Evolutionary conservation across 2,329 filamentous ascomycete species (phyloP).

Genomic region (Emergomyces orientalis): DNA sequence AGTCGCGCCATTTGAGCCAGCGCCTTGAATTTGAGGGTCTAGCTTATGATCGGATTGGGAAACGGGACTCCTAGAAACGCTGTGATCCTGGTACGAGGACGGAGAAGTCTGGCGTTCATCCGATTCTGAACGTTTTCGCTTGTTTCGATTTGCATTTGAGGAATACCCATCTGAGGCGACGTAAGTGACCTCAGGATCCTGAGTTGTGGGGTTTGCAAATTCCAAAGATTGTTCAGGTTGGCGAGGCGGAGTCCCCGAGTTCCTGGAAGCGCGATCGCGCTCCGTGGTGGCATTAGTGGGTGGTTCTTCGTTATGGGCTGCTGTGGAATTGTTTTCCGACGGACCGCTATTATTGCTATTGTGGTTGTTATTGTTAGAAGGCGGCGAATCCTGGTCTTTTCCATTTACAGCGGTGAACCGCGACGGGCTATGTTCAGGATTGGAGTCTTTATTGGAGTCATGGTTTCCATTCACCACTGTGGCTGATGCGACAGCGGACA

Average conservation of each 20-base stretch:
- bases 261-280: conserved; percentile 15
- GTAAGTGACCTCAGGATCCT: conserved; percentile 20
- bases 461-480: conserved; percentile 26
- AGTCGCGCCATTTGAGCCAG: conserved; percentile 17
- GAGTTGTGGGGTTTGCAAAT: conserved; percentile 32
- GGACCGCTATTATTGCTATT: conserved; percentile 5
- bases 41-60: conserved; percentile 29
- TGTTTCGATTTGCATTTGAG: conserved; percentile 35
- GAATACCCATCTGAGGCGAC: conserved; percentile 38
- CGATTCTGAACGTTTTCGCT: conserved; percentile 59
- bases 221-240: conserved; percentile 42
- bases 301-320: conserved; percentile 15
- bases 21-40: conserved; percentile 19
- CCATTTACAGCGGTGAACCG: conserved; percentile 41
- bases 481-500: conserved; percentile 31
- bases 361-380: conserved; percentile 8
- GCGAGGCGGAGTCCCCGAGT: conserved; percentile 20
- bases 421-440: conserved; percentile 34
- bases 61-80: conserved; percentile 29
- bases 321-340: conserved; percentile 12
- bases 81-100: conserved; percentile 31
- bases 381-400: conserved; percentile 21
- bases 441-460: conserved; percentile 22
- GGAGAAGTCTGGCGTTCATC: conserved; percentile 37
- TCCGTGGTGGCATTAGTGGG: conserved; percentile 16